Evolutionary conservation across 306 rosid species (phyloP).

Genomic region (Pterocarpus santalinus): DNA sequence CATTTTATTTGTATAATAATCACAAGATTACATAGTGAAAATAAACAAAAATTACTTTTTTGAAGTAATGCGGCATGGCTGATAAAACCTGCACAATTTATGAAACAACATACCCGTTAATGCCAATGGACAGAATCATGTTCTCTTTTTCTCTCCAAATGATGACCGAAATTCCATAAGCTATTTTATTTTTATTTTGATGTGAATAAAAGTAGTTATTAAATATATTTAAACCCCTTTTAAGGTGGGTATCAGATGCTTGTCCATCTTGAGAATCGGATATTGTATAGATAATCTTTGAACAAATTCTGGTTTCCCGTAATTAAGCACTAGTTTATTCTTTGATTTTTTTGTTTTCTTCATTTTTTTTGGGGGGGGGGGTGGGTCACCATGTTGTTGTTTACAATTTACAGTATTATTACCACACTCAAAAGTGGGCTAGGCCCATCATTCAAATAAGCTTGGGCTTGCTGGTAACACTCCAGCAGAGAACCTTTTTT

Average conservation of each 20-base stretch:
- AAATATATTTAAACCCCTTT: conserved; percentile 30
- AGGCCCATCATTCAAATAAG: background rate
- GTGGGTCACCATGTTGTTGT: too few relatives aligned
- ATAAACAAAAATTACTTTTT: background rate
- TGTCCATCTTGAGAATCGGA: conserved; percentile 35
- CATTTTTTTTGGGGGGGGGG: too few relatives aligned
- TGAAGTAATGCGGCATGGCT: background rate
- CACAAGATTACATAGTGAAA: background rate
- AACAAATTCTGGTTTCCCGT: conserved; percentile 47
- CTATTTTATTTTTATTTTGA: conserved; percentile 17
- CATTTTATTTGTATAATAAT: background rate
- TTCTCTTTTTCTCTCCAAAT: background rate
- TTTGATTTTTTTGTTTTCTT: background rate
- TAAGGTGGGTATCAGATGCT: conserved; percentile 47
- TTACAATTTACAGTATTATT: background rate
- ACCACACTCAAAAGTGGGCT: background rate
- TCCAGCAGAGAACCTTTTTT: background rate
- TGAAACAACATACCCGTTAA: background rate
- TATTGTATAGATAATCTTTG: conserved; percentile 25
- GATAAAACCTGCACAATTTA: background rate
- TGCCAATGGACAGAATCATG: conserved; percentile 4
- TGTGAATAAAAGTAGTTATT: background rate
- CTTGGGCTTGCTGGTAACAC: background rate
- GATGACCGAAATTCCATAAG: conserved; percentile 4
- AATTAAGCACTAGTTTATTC: background rate